These are phyloP conservation scores for Aureobasidium sp. DNA, from an alignment of 2,329 filamentous ascomycete species.

Conservation along the genomic window DNA sequence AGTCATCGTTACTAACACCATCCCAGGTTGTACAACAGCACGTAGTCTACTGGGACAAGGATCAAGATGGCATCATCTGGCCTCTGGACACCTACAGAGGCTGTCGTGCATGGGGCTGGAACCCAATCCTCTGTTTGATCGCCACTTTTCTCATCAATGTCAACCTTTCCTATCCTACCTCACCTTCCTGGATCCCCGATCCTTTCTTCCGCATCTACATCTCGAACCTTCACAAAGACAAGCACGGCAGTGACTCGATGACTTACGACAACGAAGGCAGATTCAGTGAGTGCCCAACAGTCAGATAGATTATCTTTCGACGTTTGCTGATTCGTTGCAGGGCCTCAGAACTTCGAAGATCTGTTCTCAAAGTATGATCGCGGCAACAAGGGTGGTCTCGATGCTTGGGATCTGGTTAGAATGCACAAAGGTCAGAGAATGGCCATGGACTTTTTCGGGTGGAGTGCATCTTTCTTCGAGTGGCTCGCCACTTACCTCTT, in stretches of 20 bases:
- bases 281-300: conserved; percentile 22
- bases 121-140: conserved; percentile 34
- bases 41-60: conserved; percentile 43
- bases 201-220: conserved; percentile 35
- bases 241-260: conserved; percentile 36
- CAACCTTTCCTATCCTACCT: conserved; percentile 43
- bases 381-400: conserved; percentile 31
- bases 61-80: conserved; percentile 46
- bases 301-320: not conserved
- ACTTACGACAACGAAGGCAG: conserved; percentile 39
- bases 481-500: conserved; percentile 20
- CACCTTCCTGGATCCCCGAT: conserved; percentile 34
- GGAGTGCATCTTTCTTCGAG: conserved; percentile 37
- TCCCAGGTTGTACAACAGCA: conserved; percentile 43
- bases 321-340: not conserved
- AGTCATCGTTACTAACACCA: not conserved
- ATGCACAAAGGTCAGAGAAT: conserved; percentile 35
- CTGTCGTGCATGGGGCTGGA: conserved; percentile 39
- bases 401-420: conserved; percentile 29
- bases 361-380: conserved; percentile 39
- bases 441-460: conserved; percentile 37
- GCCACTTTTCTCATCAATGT: conserved; percentile 41
- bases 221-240: conserved; percentile 33
- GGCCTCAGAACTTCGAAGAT: conserved; percentile 39
- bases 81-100: conserved; percentile 43